phyloP scores from a whole-genome alignment of 371 early-diverging fungal species.

The Mortierella sp. region DNA sequence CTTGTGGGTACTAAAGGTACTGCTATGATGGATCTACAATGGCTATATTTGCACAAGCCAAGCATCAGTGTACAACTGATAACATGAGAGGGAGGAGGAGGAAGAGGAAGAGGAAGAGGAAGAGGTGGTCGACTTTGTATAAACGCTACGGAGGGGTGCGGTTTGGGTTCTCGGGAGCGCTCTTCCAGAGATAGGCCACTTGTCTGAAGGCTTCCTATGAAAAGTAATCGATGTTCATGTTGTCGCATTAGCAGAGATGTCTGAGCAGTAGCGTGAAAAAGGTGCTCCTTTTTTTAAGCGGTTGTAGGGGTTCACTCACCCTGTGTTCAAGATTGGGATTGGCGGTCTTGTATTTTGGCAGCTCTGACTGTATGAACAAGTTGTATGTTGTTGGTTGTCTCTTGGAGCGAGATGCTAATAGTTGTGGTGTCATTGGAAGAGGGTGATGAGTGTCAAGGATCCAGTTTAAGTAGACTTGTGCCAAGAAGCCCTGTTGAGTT shows the following conservation, averaged over 20 bases:
- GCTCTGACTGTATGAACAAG: background rate
- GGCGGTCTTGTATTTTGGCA: background rate
- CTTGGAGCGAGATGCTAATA: background rate
- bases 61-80: background rate
- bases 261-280: background rate
- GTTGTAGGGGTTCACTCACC: background rate
- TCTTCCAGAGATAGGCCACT: constrained; percentile 19
- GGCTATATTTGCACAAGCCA: background rate
- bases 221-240: too few species aligned
- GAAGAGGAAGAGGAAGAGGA: background rate
- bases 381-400: background rate
- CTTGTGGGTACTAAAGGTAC: background rate
- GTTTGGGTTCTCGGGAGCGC: constrained; percentile 9
- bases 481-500: too few species aligned
- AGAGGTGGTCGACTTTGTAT: too few species aligned
- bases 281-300: background rate
- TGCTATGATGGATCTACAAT: background rate
- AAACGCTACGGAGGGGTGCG: background rate
- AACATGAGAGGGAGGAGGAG: background rate
- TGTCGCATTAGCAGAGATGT: background rate
- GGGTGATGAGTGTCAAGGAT: background rate
- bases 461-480: background rate
- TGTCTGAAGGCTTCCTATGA: constrained; percentile 14
- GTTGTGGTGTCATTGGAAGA: background rate
- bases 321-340: background rate